Evolutionary conservation across 495 filamentous ascomycete genomes (phyloP).

Genomic region (Xylaria cubensis): DNA sequence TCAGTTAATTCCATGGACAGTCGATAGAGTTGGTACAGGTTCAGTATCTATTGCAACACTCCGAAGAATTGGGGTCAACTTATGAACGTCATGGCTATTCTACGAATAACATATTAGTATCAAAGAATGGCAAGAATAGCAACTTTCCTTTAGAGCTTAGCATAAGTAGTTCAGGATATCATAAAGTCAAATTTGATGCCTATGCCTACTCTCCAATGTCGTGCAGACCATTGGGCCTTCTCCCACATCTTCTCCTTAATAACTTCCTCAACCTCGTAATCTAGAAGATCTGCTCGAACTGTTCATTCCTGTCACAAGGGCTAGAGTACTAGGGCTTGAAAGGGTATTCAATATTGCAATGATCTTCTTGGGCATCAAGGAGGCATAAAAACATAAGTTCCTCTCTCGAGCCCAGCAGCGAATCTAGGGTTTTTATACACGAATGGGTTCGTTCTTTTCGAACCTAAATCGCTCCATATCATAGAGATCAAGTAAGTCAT

Average conservation of each 20-base stretch:
- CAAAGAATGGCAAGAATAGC: neutral
- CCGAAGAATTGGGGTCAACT: neutral
- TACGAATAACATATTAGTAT: neutral
- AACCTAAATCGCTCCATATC: no score
- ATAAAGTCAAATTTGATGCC: neutral
- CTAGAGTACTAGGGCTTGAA: no score
- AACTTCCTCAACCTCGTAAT: neutral
- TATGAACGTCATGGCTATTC: neutral
- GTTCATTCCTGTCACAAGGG: no score
- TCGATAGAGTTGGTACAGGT: neutral
- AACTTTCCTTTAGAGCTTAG: neutral
- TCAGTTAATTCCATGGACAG: neutral
- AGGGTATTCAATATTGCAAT: no score
- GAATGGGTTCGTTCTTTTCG: no score
- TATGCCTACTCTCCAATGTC: neutral
- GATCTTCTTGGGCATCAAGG: no score
- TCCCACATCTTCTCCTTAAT: neutral
- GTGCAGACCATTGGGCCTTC: neutral
- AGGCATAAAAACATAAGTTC: no score
- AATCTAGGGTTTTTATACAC: no score
- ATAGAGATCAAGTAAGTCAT: no score
- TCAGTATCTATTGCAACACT: neutral
- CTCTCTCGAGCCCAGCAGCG: no score
- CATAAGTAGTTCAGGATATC: neutral
- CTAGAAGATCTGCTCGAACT: neutral